phyloP scores from a whole-genome alignment of 2,329 filamentous ascomycete species.

The Aspergillus pseudoterreus region DNA sequence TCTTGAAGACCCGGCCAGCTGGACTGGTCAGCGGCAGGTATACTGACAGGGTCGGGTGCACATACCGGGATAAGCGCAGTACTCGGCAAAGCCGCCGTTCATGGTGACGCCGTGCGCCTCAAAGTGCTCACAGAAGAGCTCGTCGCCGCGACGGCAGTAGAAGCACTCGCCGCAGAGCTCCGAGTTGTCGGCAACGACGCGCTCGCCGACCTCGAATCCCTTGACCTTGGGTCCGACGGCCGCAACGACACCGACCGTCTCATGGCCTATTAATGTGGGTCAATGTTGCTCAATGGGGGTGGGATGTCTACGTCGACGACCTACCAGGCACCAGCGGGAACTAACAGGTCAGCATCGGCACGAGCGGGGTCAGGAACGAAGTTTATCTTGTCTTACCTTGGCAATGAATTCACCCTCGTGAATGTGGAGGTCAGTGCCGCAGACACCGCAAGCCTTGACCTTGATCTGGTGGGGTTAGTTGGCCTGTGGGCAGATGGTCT shows the following conservation, averaged over 20 bases:
- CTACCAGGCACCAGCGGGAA: conserved; percentile 60
- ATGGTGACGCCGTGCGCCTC: conserved; percentile 58
- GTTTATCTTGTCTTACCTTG: conserved; percentile 36
- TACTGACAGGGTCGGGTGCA: background rate
- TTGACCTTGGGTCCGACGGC: conserved; percentile 57
- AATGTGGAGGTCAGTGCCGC: conserved; percentile 51
- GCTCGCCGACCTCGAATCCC: conserved; percentile 59
- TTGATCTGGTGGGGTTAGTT: conserved; percentile 46
- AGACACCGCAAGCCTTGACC: conserved; percentile 65
- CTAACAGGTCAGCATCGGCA: conserved; percentile 25
- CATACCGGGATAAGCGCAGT: conserved; percentile 51
- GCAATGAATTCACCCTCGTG: conserved; percentile 66
- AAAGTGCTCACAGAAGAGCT: conserved; percentile 66
- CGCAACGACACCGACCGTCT: conserved; percentile 64
- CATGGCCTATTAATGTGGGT: conserved; percentile 49
- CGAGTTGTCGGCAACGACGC: conserved; percentile 55
- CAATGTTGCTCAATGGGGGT: background rate
- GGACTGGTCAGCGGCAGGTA: conserved; percentile 10
- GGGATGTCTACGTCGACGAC: background rate
- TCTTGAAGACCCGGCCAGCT: conserved; percentile 60
- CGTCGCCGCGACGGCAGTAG: conserved; percentile 67
- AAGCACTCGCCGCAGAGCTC: conserved; percentile 69
- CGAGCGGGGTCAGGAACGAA: background rate
- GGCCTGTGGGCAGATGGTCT: background rate
- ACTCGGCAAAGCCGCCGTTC: conserved; percentile 70